Percentiles rank a stretch among this genome's conserved stretches.
These are phyloP conservation scores for Boletus subcaerulescens DNA, from an alignment of 768 basidiomycete species.

Conservation along the genomic window DNA sequence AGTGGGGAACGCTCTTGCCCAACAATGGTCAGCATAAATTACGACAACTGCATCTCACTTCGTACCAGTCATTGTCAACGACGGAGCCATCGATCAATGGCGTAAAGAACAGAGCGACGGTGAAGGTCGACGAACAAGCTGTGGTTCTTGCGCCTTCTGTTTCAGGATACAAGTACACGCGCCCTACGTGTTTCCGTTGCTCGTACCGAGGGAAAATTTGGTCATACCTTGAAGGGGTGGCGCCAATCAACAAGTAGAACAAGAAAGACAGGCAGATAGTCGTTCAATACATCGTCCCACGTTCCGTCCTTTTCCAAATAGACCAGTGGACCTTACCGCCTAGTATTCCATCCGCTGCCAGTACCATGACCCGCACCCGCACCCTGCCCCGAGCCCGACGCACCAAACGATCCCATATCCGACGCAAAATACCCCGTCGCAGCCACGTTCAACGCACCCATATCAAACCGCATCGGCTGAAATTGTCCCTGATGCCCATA, in stretches of 20 bases:
- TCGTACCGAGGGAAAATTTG: too few species aligned
- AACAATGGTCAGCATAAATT: too few species aligned
- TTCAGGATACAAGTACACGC: too few species aligned
- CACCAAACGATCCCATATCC: conserved; percentile 17
- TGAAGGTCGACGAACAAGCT: too few species aligned
- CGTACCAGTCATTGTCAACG: too few species aligned
- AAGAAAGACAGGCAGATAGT: conserved; percentile 5
- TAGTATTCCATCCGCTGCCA: conserved; percentile 10
- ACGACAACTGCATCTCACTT: too few species aligned
- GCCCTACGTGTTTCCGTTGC: too few species aligned
- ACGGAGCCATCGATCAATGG: too few species aligned
- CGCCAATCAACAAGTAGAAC: not conserved
- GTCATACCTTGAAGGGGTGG: too few species aligned
- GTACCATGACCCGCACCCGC: not conserved
- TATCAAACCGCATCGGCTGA: conserved; percentile 19
- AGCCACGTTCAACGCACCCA: conserved; percentile 12
- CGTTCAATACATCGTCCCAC: not conserved
- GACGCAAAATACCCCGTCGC: conserved; percentile 19
- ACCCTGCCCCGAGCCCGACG: conserved; percentile 5
- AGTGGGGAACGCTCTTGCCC: too few species aligned
- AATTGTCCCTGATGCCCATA: conserved; percentile 24
- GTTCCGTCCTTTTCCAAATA: not conserved
- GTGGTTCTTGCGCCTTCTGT: too few species aligned
- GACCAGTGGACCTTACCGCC: conserved; percentile 1
- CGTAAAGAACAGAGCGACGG: too few species aligned